Evolutionary conservation across 805 yeast species (phyloP), one percentile per base, ranked within the genome.

Genomic region (Ogataea nitratoaversa): DNA sequence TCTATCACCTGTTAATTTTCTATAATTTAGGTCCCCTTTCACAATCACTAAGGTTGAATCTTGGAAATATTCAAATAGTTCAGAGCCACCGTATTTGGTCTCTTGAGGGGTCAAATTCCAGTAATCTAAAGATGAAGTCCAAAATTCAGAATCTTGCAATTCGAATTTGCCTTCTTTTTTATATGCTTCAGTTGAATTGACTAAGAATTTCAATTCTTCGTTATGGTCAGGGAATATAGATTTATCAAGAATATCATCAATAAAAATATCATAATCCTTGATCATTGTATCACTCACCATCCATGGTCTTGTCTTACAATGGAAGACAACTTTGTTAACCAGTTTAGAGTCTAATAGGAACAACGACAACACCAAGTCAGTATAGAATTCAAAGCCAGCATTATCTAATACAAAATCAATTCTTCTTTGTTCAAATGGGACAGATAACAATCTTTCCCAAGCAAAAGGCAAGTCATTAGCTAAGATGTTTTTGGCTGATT

Each of bases 251-350:
- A 90, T 65, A 53, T 85, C 86, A 11, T 63, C 50, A 14, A 86
- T 48, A 38, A 87, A 67, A 23, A 71, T 57, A 34, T 70, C 68
- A 44, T 87, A 79, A 64, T 93, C 99, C 54, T 79, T 80, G 22
- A 86, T 76, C 79, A 89, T 79, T 8, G 93, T 95, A 62, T 93
- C 99, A 50, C 96, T 86, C 16, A 93, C 98, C 82, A 93, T 91
- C 95, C 98, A 93, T 25, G 98, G 97, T 44, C 89, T 76, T 37
- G 79, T 78, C 62, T 93, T 93, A 48, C 95, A 88, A 62, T 93
- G 99, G 46, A 90, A 70, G 16, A 79, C 82, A 44, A 91, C 77
- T 41, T 74, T 67, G 18, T 68, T 65, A 13, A 78, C 81, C 18
- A 90, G 59, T n/a, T 76, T 74, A 13, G 85, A 64, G 52, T 90